Evolutionary conservation across 352 stramenopile genomes (phyloP), one percentile per base, ranked within the genome.

Genomic region (Globisporangium ultimum): DNA sequence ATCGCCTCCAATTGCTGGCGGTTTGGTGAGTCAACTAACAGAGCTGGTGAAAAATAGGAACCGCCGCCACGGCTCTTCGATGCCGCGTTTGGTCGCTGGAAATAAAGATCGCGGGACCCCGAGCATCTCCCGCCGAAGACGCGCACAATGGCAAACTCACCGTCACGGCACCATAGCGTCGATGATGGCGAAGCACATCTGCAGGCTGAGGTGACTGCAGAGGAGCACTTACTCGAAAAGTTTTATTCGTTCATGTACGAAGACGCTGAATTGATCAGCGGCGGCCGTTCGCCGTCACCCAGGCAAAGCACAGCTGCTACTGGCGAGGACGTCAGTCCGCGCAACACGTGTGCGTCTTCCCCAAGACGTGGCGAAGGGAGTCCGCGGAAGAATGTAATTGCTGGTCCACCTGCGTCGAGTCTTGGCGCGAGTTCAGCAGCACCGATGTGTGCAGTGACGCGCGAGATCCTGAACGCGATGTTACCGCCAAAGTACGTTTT

Each of bases 161-260:
- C 12, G 11, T 34, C 38, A 32, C 6, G 21, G 12, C 10, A 49
- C 11, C 38, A 47, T 8, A 61, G 38, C 24, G 41, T 49, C 15
- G 21, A 48, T 18, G 53, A 66, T 42, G 48, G 28, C 28, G 7
- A 46, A 12, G 28, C 20, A 28, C 52, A 64, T 4, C 42, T 60
- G 9, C 52, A 67, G 6, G 55, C 47, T 18, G 66, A 71, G 11
- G 47, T 32, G 10, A 61, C 68, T 12, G 69, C 66, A 7, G 50
- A 75, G 18, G 66, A 75, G 0, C 56, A 73, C 0, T 59, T 87
- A 8, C 53, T 87, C n/a, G 71, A 72, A 2, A 70, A 68, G 22
- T 88, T 89, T 48, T 89, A 89, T 51, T 61, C 69, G 32, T 74
- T 86, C 58, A 88, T 71, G 52, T 88, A 87, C 55, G 80, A 87